These are phyloP conservation scores for Suaeda aralocaspica DNA, from an alignment of 148 eudicot species.

Conservation along the genomic window DNA sequence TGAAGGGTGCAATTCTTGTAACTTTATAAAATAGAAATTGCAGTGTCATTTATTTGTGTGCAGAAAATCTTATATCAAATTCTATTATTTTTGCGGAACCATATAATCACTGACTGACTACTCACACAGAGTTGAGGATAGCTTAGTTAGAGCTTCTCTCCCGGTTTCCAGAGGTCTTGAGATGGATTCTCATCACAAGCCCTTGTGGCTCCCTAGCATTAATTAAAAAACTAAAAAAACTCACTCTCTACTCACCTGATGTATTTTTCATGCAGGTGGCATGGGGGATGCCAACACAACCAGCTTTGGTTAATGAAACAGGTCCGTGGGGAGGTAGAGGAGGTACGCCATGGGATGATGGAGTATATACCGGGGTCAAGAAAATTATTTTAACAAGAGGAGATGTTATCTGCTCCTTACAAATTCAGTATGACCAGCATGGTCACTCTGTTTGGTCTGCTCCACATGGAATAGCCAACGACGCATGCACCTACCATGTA, in stretches of 20 bases:
- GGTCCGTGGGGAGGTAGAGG: constrained; percentile 86
- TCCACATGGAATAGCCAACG: constrained; percentile 41
- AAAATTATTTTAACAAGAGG: constrained; percentile 49
- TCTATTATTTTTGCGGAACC: too few species aligned
- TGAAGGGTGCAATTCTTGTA: too few species aligned
- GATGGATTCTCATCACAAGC: too few species aligned
- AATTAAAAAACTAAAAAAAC: too few species aligned
- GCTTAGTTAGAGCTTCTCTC: too few species aligned
- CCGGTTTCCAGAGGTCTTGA: too few species aligned
- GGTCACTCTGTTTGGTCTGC: constrained; percentile 69
- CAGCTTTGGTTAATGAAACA: constrained; percentile 40
- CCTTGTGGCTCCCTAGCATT: too few species aligned
- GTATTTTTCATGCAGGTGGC: constrained; percentile 29
- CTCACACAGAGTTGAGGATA: too few species aligned
- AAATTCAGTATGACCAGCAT: constrained; percentile 60
- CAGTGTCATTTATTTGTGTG: neutral
- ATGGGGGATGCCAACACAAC: constrained; percentile 44
- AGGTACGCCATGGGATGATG: constrained; percentile 79
- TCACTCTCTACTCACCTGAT: too few species aligned
- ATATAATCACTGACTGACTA: too few species aligned
- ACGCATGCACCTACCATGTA: constrained; percentile 33
- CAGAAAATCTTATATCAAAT: too few species aligned
- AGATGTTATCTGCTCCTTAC: constrained; percentile 56
- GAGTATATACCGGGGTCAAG: constrained; percentile 52
- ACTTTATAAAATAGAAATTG: neutral